Evolutionary conservation across 495 filamentous ascomycete genomes (phyloP), one percentile per base, ranked within the genome.

Genomic region (Podospora tetraspora): DNA sequence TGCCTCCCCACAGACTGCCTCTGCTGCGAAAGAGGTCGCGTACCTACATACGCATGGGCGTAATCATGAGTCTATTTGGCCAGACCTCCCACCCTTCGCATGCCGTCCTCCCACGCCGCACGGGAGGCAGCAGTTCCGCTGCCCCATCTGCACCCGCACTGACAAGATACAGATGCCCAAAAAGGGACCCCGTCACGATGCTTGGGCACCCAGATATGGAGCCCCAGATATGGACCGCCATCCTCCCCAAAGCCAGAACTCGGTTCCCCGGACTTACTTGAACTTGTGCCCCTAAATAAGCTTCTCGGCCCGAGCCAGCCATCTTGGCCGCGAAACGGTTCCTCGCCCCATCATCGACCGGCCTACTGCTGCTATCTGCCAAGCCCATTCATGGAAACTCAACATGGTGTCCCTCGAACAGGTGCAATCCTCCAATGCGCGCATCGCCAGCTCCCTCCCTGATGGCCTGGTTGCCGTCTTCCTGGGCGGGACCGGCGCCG

Each of bases 401-500:
- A 68, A 66, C 13, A 84, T 84, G 82, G 76, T 81, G 0, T 69
- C 72, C 8, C 68, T 82, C 34, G 57, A 73, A 13, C 73, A 78
- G 11, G 73, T 81, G 57, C 75, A 74, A 29, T 61, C 75, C 1
- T 83, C 81, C 7, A 83, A 83, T 66, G 64, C 73, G 4, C 71
- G 70, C 9, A 81, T 86, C 68, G 61, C 73, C 10, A 70, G 73
- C 6, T 24, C 66, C 0, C 76, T 85, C 19, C 82, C 82, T 10
- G 30, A 75, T 0, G 77, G 79, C 4, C 73, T 86, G 1, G 80
- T 85, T 3, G 85, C 82, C 30, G 82, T 89, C 62, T 88, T 88
- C 70, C 87, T 87, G 19, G 88, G 90, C 60, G 90, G 80, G 25
- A 92, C 90, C 0, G 84, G 82, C 37, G 90, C 88, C 43, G 86